phyloP scores from a whole-genome alignment of 768 basidiomycete genomes.

The Leccinum subgranulosum region DNA sequence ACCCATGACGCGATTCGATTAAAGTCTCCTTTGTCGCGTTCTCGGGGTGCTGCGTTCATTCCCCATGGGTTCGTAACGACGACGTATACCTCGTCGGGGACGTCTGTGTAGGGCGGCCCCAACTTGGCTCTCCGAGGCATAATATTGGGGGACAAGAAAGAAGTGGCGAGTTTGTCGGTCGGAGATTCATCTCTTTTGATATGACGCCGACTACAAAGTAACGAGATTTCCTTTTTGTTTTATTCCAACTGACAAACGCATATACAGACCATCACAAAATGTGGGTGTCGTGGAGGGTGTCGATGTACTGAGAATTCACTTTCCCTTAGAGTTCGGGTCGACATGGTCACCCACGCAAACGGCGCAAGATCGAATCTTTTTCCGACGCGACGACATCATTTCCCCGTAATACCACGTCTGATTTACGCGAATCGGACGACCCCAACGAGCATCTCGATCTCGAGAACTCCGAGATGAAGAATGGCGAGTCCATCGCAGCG shows the following conservation, averaged over 20 bases:
- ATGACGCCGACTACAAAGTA: slow-evolving; percentile 15
- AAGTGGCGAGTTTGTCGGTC: slow-evolving; percentile 14
- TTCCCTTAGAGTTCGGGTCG: slow-evolving; percentile 5
- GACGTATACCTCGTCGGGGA: slow-evolving; percentile 20
- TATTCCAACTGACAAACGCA: slow-evolving; percentile 3
- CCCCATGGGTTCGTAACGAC: slow-evolving; percentile 28
- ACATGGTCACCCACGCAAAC: slow-evolving; percentile 13
- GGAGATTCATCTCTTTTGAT: slow-evolving; percentile 10
- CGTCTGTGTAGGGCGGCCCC: slow-evolving; percentile 28
- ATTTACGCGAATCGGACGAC: background rate
- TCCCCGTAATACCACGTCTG: slow-evolving; percentile 6
- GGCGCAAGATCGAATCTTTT: slow-evolving; percentile 16
- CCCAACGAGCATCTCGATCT: slow-evolving; percentile 14
- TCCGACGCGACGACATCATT: background rate
- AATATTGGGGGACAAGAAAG: background rate
- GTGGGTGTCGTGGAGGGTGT: slow-evolving; percentile 28
- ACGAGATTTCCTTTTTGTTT: slow-evolving; percentile 2
- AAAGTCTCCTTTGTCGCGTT: slow-evolving; percentile 15
- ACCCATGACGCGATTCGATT: slow-evolving; percentile 27
- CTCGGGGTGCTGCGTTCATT: background rate
- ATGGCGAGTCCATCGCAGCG: slow-evolving; percentile 45
- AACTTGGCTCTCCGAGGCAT: slow-evolving; percentile 23
- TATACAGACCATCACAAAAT: slow-evolving; percentile 44
- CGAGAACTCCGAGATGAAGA: slow-evolving; percentile 33
- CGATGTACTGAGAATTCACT: background rate